Conservation (phyloP, 2,329 filamentous ascomycete species). For the Aspergillus ruber region DNA sequence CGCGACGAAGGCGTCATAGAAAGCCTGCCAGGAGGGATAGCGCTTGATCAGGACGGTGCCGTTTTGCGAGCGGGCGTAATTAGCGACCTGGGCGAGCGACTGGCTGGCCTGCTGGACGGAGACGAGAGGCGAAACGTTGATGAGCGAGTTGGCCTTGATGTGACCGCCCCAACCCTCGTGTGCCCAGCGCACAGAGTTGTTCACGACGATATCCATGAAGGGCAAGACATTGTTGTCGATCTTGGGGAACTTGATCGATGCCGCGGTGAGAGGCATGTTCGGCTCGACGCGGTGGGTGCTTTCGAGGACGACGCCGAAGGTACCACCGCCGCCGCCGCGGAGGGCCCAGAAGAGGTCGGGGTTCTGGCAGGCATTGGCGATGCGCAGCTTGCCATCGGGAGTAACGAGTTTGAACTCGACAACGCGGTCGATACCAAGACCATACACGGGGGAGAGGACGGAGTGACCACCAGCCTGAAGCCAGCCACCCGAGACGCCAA, state of each 20-base stretch:
- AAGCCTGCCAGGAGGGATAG: constrained; percentile 13
- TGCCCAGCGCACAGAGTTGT: constrained; percentile 15
- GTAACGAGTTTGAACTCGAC: constrained; percentile 23
- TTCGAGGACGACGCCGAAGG: constrained; percentile 12
- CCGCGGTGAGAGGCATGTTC: constrained; percentile 5
- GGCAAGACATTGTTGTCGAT: constrained; percentile 11
- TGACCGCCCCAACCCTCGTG: constrained; percentile 18
- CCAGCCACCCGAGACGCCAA: constrained; percentile 21
- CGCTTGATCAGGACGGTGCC: constrained; percentile 10
- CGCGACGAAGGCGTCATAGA: constrained; percentile 13
- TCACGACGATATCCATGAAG: constrained; percentile 16
- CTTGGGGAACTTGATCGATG: constrained; percentile 12
- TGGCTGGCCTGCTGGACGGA: constrained; percentile 7
- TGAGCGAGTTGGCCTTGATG: constrained; percentile 12
- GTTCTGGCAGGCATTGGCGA: constrained; percentile 14
- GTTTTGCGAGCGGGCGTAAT: constrained; percentile 9
- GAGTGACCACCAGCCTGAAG: constrained; percentile 24
- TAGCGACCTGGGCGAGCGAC: constrained; percentile 7
- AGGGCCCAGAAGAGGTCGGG: constrained; percentile 16
- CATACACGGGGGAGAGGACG: constrained; percentile 21
- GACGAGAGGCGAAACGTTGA: constrained; percentile 11
- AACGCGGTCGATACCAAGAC: constrained; percentile 23
- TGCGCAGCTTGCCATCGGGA: constrained; percentile 9
- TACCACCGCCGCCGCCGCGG: constrained; percentile 13
- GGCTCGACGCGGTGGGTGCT: constrained; percentile 11